Conservation (phyloP, 768 basidiomycete species). For the Auricularia cornea region DNA sequence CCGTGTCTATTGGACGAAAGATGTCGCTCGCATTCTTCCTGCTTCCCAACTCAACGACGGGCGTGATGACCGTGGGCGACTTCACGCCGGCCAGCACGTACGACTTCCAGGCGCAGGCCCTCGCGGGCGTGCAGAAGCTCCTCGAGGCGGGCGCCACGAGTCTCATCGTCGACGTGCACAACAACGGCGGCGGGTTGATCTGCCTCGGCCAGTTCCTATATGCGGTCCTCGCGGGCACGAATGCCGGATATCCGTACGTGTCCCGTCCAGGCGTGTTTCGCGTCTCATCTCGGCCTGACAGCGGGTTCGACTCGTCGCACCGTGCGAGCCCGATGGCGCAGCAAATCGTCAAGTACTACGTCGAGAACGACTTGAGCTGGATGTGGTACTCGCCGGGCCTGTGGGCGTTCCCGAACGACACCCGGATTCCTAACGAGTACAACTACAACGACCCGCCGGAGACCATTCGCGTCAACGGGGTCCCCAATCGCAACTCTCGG, state of each 20-base stretch:
- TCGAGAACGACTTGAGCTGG: slow-evolving; percentile 31
- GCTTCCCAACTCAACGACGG: not conserved
- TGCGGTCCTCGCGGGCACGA: slow-evolving; percentile 40
- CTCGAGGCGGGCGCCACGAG: slow-evolving; percentile 3
- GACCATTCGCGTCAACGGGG: slow-evolving; percentile 36
- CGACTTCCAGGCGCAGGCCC: slow-evolving; percentile 4
- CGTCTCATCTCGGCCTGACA: slow-evolving; percentile 13
- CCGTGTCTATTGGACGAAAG: too few species aligned
- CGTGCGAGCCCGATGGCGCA: slow-evolving; percentile 51
- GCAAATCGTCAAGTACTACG: slow-evolving; percentile 47
- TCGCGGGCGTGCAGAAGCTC: slow-evolving; percentile 1
- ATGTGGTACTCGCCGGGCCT: slow-evolving; percentile 44
- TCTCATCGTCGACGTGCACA: slow-evolving; percentile 9
- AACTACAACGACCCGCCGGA: slow-evolving; percentile 38
- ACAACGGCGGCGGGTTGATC: slow-evolving; percentile 33
- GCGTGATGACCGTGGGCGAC: slow-evolving; percentile 3
- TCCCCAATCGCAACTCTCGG: slow-evolving; percentile 37
- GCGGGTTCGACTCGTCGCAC: slow-evolving; percentile 48
- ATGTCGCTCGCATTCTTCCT: not conserved
- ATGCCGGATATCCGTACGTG: slow-evolving; percentile 43
- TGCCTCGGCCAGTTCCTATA: slow-evolving; percentile 57
- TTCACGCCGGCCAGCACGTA: slow-evolving; percentile 6
- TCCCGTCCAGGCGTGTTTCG: not conserved
- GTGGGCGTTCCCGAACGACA: slow-evolving; percentile 42
- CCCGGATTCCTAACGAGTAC: slow-evolving; percentile 29